These are phyloP conservation scores for Aspergillus brasiliensis DNA, from an alignment of 2,329 filamentous ascomycete genomes.

Conservation along the genomic window DNA sequence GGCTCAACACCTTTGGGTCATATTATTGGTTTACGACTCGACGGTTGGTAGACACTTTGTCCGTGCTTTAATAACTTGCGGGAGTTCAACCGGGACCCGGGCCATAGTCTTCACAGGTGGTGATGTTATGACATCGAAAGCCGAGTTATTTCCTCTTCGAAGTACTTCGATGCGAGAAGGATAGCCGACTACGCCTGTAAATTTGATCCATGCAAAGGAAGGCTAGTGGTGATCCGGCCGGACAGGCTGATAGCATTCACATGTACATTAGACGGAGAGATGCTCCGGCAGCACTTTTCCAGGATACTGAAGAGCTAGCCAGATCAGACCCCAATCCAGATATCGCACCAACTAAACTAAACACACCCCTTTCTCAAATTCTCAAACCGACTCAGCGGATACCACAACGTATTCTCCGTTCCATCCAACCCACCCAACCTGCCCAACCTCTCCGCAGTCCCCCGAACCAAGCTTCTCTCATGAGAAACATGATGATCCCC, in stretches of 20 bases:
- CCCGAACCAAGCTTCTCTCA: constrained; percentile 50
- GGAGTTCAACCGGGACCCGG: too few relatives aligned
- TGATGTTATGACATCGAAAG: background rate
- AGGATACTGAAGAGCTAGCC: background rate
- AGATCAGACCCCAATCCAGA: background rate
- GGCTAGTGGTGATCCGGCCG: constrained; percentile 4
- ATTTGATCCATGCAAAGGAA: background rate
- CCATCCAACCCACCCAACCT: constrained; percentile 46
- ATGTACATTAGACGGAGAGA: background rate
- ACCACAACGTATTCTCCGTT: constrained; percentile 51
- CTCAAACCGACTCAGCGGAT: constrained; percentile 56
- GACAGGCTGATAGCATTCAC: constrained; percentile 8
- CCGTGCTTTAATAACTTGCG: too few relatives aligned
- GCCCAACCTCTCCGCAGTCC: constrained; percentile 34
- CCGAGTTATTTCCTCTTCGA: background rate
- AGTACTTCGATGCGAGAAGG: background rate
- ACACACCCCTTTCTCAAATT: constrained; percentile 36
- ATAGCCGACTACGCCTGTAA: background rate
- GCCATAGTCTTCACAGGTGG: background rate
- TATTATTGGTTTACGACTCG: background rate
- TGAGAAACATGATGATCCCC: constrained; percentile 55
- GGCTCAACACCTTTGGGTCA: constrained; percentile 9
- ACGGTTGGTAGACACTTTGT: background rate
- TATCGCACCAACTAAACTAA: background rate
- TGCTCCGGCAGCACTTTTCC: constrained; percentile 3